phyloP scores from a whole-genome alignment of 2,329 filamentous ascomycete species.

The Pyrenophora seminiperda region DNA sequence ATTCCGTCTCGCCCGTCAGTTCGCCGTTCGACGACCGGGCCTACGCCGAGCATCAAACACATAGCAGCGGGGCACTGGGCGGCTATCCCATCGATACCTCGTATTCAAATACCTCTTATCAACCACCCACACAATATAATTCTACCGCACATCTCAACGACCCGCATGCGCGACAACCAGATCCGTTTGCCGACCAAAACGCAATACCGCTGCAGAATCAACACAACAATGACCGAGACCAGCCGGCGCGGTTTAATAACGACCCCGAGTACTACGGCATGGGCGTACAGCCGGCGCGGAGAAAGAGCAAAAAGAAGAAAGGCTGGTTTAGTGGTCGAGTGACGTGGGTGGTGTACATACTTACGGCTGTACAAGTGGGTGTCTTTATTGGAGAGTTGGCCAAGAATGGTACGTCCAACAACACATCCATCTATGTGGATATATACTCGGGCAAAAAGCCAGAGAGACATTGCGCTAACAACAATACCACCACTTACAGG shows the following conservation, averaged over 20 bases:
- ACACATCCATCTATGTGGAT: neutral
- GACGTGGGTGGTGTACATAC: constrained; percentile 81
- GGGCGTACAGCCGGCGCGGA: constrained; percentile 17
- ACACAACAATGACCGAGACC: constrained; percentile 46
- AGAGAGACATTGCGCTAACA: constrained; percentile 19
- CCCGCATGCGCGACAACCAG: constrained; percentile 53
- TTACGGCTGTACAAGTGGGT: constrained; percentile 75
- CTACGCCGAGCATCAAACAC: constrained; percentile 48
- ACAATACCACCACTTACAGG: constrained; percentile 59
- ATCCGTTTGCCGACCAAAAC: constrained; percentile 56
- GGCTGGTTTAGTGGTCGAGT: constrained; percentile 63
- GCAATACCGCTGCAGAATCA: constrained; percentile 55
- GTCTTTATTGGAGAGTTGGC: constrained; percentile 91
- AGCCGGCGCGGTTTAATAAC: constrained; percentile 44
- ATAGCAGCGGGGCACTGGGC: constrained; percentile 56
- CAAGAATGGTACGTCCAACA: constrained; percentile 74
- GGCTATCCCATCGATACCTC: constrained; percentile 58
- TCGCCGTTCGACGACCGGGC: constrained; percentile 48
- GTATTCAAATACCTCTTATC: constrained; percentile 57
- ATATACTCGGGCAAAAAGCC: too few species aligned
- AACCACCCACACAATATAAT: constrained; percentile 30
- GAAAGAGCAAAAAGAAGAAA: constrained; percentile 49
- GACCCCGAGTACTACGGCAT: constrained; percentile 48
- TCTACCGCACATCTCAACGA: constrained; percentile 40
- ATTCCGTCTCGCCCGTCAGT: constrained; percentile 41